Conservation (phyloP, 768 basidiomycete species). For the Bullera alba region DNA sequence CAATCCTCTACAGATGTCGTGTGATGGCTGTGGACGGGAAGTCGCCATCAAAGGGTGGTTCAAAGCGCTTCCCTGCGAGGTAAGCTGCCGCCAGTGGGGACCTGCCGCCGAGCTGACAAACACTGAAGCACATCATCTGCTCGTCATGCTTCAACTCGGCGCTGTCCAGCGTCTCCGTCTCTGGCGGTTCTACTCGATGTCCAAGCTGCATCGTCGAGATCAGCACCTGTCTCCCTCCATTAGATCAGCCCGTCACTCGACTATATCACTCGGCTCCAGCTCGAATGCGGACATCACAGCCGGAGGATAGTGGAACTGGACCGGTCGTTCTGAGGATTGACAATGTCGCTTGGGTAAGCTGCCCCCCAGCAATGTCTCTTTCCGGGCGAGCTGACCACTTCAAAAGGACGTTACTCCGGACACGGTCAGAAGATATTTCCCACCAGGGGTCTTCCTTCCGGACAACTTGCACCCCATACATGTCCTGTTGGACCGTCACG, state of each 20-base stretch:
- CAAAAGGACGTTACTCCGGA: constrained; percentile 33
- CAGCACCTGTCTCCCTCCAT: constrained; percentile 3
- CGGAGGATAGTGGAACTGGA: background rate
- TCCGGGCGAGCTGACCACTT: background rate
- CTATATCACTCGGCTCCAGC: background rate
- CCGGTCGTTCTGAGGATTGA: constrained; percentile 32
- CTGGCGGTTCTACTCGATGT: constrained; percentile 15
- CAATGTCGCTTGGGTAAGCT: constrained; percentile 39
- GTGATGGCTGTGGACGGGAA: constrained; percentile 8
- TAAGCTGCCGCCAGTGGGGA: constrained; percentile 4
- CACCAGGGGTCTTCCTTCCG: constrained; percentile 14
- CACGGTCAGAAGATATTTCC: constrained; percentile 25
- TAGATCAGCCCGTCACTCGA: background rate
- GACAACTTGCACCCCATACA: constrained; percentile 27
- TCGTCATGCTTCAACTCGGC: constrained; percentile 27
- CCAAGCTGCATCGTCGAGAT: constrained; percentile 17
- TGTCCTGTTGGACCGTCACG: constrained; percentile 30
- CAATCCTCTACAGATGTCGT: too few species aligned
- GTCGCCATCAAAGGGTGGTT: constrained; percentile 3
- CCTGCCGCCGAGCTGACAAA: constrained; percentile 1
- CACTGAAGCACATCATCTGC: constrained; percentile 24
- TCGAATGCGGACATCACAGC: background rate
- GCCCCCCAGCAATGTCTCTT: background rate
- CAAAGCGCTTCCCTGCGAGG: constrained; percentile 24
- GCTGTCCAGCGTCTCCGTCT: constrained; percentile 26